These are phyloP conservation scores for Pestalotiopsis sp. DNA, from an alignment of 2,329 filamentous ascomycete species.

Conservation along the genomic window DNA sequence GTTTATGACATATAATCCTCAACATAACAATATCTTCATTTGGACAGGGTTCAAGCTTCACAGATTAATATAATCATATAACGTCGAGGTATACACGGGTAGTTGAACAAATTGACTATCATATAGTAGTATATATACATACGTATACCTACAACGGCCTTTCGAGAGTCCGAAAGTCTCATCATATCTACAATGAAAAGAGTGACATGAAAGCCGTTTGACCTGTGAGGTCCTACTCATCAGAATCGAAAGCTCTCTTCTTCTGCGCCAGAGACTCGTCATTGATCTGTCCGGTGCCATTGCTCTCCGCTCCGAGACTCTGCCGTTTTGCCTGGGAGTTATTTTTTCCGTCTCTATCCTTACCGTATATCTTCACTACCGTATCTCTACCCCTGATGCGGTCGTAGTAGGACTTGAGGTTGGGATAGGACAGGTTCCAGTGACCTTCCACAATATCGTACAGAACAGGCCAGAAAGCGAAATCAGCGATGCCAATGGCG, in stretches of 20 bases:
- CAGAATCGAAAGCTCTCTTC: not conserved
- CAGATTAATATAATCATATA: not conserved
- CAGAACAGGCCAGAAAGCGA: constrained; percentile 59
- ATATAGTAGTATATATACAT: not conserved
- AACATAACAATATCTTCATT: not conserved
- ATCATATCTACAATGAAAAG: not conserved
- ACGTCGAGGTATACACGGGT: not conserved
- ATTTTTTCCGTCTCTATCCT: not conserved
- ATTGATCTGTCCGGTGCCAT: not conserved
- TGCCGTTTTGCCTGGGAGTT: not conserved
- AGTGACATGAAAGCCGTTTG: not conserved
- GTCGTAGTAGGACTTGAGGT: constrained; percentile 42
- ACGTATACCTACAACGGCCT: not conserved
- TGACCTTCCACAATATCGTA: constrained; percentile 40
- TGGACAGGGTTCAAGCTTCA: not conserved
- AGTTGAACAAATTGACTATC: not conserved
- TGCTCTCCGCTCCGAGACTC: not conserved
- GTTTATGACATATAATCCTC: not conserved
- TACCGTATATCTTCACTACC: constrained; percentile 10
- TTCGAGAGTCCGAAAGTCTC: not conserved
- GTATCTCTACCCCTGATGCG: constrained; percentile 24
- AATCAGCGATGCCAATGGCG: constrained; percentile 50
- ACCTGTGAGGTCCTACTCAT: not conserved
- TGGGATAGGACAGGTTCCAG: constrained; percentile 26
- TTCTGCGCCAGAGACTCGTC: not conserved